A percentile compares a stretch with the other conserved stretches of the same genome.
Conservation (phyloP, 768 basidiomycete species). For the Serpula lacrymans region DNA sequence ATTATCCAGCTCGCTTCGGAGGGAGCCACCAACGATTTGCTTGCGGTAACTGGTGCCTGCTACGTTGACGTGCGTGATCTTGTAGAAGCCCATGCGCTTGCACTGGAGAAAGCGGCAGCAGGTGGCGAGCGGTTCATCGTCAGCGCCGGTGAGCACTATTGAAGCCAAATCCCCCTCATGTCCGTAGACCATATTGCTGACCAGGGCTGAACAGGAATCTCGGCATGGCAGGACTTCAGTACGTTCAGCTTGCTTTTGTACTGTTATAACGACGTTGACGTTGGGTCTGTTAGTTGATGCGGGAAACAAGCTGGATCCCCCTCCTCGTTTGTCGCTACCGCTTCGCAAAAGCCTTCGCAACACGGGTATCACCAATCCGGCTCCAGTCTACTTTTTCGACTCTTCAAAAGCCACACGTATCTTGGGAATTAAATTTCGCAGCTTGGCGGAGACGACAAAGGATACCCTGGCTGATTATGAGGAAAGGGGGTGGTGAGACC, state of each 20-base stretch:
- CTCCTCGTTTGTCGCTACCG: constrained; percentile 10
- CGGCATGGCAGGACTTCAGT: background rate
- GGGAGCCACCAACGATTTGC: constrained; percentile 9
- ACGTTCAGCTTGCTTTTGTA: background rate
- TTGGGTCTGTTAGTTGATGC: too few species aligned
- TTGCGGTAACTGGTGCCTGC: constrained; percentile 9
- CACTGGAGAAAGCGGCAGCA: constrained; percentile 28
- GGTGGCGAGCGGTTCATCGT: constrained; percentile 39
- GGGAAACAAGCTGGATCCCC: too few species aligned
- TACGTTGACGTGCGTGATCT: constrained; percentile 37
- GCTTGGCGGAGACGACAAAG: constrained; percentile 28
- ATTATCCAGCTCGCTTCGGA: constrained; percentile 14
- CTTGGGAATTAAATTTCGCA: constrained; percentile 32
- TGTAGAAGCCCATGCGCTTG: constrained; percentile 25
- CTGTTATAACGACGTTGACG: too few species aligned
- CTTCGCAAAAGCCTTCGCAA: constrained; percentile 24
- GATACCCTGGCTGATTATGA: constrained; percentile 35
- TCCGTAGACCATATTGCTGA: background rate
- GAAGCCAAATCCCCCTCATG: background rate
- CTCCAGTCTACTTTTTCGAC: constrained; percentile 18
- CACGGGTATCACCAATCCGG: constrained; percentile 13
- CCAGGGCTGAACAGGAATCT: background rate
- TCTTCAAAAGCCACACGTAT: constrained; percentile 29
- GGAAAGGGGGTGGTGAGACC: constrained; percentile 30
- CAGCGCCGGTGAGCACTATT: background rate